These are phyloP conservation scores for Rhodosporidiobolus sp. DNA, from an alignment of 768 basidiomycete species.

Conservation along the genomic window DNA sequence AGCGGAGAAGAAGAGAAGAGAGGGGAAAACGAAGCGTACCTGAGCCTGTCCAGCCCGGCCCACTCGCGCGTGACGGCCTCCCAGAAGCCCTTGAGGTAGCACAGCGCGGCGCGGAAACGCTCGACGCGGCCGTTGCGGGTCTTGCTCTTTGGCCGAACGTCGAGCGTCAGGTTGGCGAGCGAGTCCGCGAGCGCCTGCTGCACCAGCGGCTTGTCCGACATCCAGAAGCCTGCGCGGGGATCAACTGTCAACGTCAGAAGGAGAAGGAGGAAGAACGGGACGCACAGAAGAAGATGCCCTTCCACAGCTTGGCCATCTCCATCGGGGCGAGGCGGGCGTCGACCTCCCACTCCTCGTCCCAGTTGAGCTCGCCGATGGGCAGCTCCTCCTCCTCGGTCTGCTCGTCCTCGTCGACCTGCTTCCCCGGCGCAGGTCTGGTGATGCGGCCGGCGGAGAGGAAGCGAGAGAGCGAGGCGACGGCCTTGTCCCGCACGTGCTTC, in stretches of 20 bases:
- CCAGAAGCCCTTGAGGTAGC: slow-evolving; percentile 88
- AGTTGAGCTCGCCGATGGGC: slow-evolving; percentile 33
- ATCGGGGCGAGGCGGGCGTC: slow-evolving; percentile 60
- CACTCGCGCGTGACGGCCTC: slow-evolving; percentile 83
- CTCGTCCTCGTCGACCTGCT: slow-evolving; percentile 12
- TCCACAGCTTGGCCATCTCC: slow-evolving; percentile 93
- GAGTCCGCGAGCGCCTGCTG: slow-evolving; percentile 87
- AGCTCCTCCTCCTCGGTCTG: slow-evolving; percentile 21
- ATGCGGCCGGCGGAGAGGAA: slow-evolving; percentile 63
- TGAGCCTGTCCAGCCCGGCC: slow-evolving; percentile 82
- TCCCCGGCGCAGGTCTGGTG: background rate
- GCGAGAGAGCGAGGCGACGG: slow-evolving; percentile 69
- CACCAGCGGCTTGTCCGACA: slow-evolving; percentile 97
- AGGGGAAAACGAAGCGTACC: slow-evolving; percentile 56
- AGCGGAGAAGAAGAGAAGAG: background rate
- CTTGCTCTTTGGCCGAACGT: slow-evolving; percentile 54
- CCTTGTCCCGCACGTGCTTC: slow-evolving; percentile 87
- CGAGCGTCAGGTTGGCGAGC: slow-evolving; percentile 74
- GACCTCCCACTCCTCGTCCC: slow-evolving; percentile 53
- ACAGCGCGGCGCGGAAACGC: slow-evolving; percentile 55
- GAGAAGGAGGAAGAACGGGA: slow-evolving; percentile 4
- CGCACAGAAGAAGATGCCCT: slow-evolving; percentile 94
- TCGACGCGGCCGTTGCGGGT: slow-evolving; percentile 36
- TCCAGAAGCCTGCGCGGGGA: slow-evolving; percentile 81
- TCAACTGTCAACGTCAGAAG: background rate